Percentiles rank a stretch among this genome's conserved stretches.
These are phyloP conservation scores for Exophiala phaeomuriformis DNA, from an alignment of 2,329 filamentous ascomycete species.

Conservation along the genomic window DNA sequence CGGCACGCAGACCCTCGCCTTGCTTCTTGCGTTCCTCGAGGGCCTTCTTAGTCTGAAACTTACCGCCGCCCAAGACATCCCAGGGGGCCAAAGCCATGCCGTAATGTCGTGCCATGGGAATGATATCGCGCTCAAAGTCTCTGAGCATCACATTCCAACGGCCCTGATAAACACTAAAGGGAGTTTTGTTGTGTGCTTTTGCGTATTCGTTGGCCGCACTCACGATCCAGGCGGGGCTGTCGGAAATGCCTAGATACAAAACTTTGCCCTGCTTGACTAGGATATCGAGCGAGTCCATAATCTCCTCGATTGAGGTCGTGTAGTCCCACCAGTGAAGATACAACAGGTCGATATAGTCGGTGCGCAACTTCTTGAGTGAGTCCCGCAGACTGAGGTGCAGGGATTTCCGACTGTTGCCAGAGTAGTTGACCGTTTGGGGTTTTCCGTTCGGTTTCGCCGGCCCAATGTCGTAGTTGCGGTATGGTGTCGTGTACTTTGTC, in stretches of 20 bases:
- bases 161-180: slow-evolving; percentile 63
- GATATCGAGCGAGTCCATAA: slow-evolving; percentile 61
- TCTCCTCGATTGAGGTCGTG: slow-evolving; percentile 54
- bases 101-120: slow-evolving; percentile 56
- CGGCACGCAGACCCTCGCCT: slow-evolving; percentile 30
- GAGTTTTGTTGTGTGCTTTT: slow-evolving; percentile 58
- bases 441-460: slow-evolving; percentile 26
- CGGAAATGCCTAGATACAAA: slow-evolving; percentile 51
- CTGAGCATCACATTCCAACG: slow-evolving; percentile 54
- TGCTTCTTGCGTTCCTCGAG: slow-evolving; percentile 30
- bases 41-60: slow-evolving; percentile 40
- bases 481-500: slow-evolving; percentile 44
- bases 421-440: slow-evolving; percentile 35
- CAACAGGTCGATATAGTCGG: slow-evolving; percentile 33
- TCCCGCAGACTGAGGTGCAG: slow-evolving; percentile 29
- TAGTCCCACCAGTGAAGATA: slow-evolving; percentile 52
- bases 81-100: slow-evolving; percentile 56
- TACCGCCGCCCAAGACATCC: slow-evolving; percentile 47
- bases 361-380: slow-evolving; percentile 32
- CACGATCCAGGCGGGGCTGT: slow-evolving; percentile 31
- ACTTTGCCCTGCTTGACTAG: slow-evolving; percentile 57
- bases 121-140: slow-evolving; percentile 61
- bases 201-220: slow-evolving; percentile 50
- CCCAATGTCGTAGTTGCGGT: slow-evolving; percentile 30
- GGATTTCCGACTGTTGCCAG: slow-evolving; percentile 34